These are phyloP conservation scores for Spirogloea muscicola DNA, from an alignment of 139 green algal genomes.

Conservation along the genomic window DNA sequence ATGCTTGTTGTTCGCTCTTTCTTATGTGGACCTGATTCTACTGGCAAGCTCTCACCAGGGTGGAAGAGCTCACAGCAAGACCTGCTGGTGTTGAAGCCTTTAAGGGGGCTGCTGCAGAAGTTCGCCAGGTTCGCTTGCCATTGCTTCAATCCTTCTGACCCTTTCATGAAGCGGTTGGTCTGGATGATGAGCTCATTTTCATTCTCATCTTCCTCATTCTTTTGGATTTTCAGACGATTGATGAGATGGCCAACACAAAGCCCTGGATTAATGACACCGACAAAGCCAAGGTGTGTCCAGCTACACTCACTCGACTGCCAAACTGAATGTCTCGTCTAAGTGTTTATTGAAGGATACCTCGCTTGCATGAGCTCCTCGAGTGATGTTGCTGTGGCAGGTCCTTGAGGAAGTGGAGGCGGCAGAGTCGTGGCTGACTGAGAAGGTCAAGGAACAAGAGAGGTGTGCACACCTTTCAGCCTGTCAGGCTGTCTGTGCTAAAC, in stretches of 20 bases:
- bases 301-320: no score
- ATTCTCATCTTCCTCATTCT: background rate
- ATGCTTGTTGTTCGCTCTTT: background rate
- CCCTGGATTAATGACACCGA: constrained; percentile 21
- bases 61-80: constrained; percentile 16
- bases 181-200: background rate
- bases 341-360: constrained; percentile 1
- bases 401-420: constrained; percentile 5
- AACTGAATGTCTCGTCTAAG: background rate
- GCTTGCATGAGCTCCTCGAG: background rate
- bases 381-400: constrained; percentile 7
- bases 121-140: constrained; percentile 1
- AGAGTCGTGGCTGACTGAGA: constrained; percentile 17
- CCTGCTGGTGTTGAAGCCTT: constrained; percentile 15
- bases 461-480: background rate
- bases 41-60: background rate
- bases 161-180: constrained; percentile 6
- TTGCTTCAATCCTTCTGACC: constrained; percentile 4
- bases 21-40: background rate
- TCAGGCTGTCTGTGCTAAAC: background rate
- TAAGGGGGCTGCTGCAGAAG: background rate
- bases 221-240: constrained; percentile 11
- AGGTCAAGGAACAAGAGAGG: constrained; percentile 1
- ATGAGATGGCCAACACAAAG: constrained; percentile 2
- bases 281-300: constrained; percentile 4